Base-by-base conservation (phyloP, 2,329 filamentous ascomycete species). In the Biscogniauxia marginata region DNA sequence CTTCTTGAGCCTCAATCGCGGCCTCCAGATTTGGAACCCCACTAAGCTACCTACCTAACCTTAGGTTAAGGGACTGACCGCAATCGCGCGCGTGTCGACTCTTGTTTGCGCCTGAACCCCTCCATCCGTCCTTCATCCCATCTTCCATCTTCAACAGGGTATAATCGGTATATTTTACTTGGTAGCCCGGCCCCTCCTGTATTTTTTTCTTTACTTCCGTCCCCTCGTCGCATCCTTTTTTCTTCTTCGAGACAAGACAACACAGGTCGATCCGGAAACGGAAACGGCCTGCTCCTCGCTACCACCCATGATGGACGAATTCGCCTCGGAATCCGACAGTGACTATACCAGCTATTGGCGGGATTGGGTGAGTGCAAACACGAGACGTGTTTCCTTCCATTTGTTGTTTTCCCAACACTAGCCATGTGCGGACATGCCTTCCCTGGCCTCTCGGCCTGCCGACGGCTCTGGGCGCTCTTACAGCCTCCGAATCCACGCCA, bases 341-440 rank as follows among this genome's bases (percentile, higher is more conserved):
- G 95, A 99, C 78, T 99, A 98, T 74, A 97, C 95, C 49, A 98
- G 92, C 77, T 99, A 98, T 75, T 99, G 95, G 95, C 84, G 93
- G 74, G 95, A 99, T 78, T 99, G 95, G 95, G 95, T 98, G 81
- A 79, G 91, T 87, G 22, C 52, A 39, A 39, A 39, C 30, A 57
- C 46, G 18, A 49, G 16, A 23, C 7, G 48, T 34, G 24, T 62
- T 54, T 46, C 16, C 46, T 55, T 52, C 7, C 49, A 34, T 9
- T 30, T 23, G 11, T 45, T 30, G 22, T 18, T 53, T 56, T 61
- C 52, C 23, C 43, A 34, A 13, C 21, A 20, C 43, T 16, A 39
- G 30, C 30, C 30, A n/a, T n/a, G n/a, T 39, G 2, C 13, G 30
- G 30, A 39, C 30, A 11, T 39, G 13, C 13, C 2, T 2, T 39